Conservation (phyloP, 2,329 filamentous ascomycete species). For the Tolypocladium endophyticum region DNA sequence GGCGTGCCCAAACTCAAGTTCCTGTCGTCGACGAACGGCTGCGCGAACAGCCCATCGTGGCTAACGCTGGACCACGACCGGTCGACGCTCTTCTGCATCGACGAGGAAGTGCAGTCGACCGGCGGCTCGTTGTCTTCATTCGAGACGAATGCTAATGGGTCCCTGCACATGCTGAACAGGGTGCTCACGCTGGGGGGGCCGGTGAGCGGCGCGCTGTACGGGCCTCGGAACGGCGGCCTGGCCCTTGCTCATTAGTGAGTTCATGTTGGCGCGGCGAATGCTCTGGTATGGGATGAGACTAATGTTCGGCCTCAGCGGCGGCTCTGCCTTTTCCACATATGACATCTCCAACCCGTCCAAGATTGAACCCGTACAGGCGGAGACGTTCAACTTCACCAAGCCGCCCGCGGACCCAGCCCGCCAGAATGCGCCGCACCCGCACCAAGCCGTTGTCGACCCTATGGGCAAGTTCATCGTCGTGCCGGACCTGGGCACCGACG, state of each 20-base stretch:
- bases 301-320: slow-evolving; percentile 16
- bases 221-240: slow-evolving; percentile 25
- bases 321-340: slow-evolving; percentile 33
- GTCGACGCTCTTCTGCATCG: slow-evolving; percentile 45
- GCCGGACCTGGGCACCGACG: slow-evolving; percentile 56
- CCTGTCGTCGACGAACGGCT: slow-evolving; percentile 32
- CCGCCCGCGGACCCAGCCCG: slow-evolving; percentile 30
- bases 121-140: slow-evolving; percentile 38
- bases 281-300: neutral
- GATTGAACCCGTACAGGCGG: slow-evolving; percentile 24
- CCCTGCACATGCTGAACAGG: slow-evolving; percentile 25
- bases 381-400: slow-evolving; percentile 26
- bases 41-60: slow-evolving; percentile 48
- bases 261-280: too few species aligned
- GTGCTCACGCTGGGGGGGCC: slow-evolving; percentile 27
- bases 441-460: slow-evolving; percentile 55
- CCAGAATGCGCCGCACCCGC: slow-evolving; percentile 51
- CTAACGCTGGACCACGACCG: slow-evolving; percentile 42
- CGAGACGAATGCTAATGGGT: slow-evolving; percentile 24
- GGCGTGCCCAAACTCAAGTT: slow-evolving; percentile 23
- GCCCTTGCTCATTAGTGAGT: slow-evolving; percentile 37
- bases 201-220: slow-evolving; percentile 33
- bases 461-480: slow-evolving; percentile 51
- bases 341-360: slow-evolving; percentile 26
- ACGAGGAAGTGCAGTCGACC: slow-evolving; percentile 41